phyloP scores from a whole-genome alignment of 306 rosid genomes.

The Rosa lucieae region DNA sequence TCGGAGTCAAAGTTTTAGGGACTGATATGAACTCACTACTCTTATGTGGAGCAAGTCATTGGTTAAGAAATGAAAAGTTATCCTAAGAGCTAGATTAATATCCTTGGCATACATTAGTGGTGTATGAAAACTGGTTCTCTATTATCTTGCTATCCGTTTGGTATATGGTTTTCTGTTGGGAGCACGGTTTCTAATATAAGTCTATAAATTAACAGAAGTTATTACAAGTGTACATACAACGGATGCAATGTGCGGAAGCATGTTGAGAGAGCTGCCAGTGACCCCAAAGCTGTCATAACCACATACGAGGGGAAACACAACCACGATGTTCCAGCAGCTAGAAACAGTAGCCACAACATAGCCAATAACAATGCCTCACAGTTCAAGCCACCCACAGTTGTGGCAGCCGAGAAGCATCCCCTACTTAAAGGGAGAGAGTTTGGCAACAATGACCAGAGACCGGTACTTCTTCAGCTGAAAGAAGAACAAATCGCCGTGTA shows the following conservation, averaged over 20 bases:
- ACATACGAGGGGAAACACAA: conserved; percentile 91
- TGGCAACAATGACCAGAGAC: conserved; percentile 60
- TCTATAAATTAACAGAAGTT: conserved; percentile 64
- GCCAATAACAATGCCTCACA: conserved; percentile 44
- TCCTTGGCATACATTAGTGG: neutral
- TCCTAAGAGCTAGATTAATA: neutral
- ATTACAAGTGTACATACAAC: conserved; percentile 84
- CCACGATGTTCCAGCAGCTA: conserved; percentile 90
- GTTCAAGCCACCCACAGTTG: conserved; percentile 40
- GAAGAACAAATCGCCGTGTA: conserved; percentile 67
- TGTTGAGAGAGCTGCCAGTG: conserved; percentile 91
- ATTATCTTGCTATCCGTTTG: neutral
- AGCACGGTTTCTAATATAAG: conserved; percentile 18
- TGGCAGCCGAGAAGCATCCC: conserved; percentile 57
- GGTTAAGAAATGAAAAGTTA: neutral
- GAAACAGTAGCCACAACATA: conserved; percentile 84
- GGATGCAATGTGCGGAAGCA: conserved; percentile 98
- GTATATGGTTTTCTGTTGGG: neutral
- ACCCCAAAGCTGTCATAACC: conserved; percentile 86
- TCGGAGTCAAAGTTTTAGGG: neutral
- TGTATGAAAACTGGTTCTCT: neutral
- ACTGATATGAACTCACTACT: neutral
- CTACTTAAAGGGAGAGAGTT: conserved; percentile 53
- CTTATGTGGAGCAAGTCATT: neutral
- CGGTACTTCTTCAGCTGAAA: conserved; percentile 64